phyloP scores from a whole-genome alignment of 805 yeast genomes.

The Yueomyces sp. region DNA sequence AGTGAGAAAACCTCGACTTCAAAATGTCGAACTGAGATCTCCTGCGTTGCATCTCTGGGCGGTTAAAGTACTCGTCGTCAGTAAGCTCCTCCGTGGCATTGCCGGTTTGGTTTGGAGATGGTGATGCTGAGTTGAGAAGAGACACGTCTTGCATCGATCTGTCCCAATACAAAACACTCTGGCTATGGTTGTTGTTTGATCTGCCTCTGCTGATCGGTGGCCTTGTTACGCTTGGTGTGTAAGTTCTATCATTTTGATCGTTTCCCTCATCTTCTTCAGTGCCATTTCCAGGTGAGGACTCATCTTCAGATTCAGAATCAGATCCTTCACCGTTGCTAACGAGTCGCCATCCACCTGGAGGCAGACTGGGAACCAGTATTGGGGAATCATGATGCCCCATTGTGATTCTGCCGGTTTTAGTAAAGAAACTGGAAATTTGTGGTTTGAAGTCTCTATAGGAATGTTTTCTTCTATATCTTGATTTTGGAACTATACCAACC shows the following conservation, averaged over 20 bases:
- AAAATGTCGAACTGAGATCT: slow-evolving; percentile 19
- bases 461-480: slow-evolving; percentile 15
- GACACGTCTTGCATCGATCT: slow-evolving; percentile 18
- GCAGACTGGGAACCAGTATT: slow-evolving; percentile 16
- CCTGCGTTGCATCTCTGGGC: slow-evolving; percentile 20
- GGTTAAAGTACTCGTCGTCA: slow-evolving; percentile 21
- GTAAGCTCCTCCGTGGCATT: slow-evolving; percentile 8
- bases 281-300: background rate
- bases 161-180: slow-evolving; percentile 22
- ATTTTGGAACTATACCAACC: slow-evolving; percentile 21
- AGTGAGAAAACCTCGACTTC: slow-evolving; percentile 6
- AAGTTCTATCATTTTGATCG: background rate
- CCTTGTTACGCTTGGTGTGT: background rate
- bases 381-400: slow-evolving; percentile 13
- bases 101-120: background rate
- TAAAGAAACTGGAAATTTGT: slow-evolving; percentile 22
- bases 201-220: background rate
- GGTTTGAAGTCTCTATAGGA: slow-evolving; percentile 22
- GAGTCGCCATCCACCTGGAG: slow-evolving; percentile 25
- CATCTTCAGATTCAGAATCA: slow-evolving; percentile 1
- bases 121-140: background rate
- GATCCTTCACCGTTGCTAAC: slow-evolving; percentile 13
- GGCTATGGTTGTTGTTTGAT: background rate
- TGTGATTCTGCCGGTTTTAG: slow-evolving; percentile 19
- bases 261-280: background rate